These are phyloP conservation scores for Tetrastigma voinierianum DNA, from an alignment of 164 flowering plant genomes.

Conservation along the genomic window DNA sequence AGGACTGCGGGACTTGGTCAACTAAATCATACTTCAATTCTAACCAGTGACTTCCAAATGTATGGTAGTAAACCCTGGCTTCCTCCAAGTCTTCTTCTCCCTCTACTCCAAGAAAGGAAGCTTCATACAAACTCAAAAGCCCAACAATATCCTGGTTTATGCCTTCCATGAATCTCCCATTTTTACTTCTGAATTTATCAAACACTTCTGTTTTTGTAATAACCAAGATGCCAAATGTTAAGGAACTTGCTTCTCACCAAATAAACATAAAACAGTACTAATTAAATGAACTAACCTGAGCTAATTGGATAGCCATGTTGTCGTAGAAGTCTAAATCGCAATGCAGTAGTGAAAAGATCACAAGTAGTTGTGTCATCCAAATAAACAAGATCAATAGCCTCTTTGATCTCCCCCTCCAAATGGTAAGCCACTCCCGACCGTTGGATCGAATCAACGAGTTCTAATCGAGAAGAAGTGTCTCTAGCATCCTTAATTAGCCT, in stretches of 20 bases:
- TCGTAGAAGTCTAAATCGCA: conserved; percentile 1
- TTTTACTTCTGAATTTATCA: conserved; percentile 7
- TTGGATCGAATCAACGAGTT: conserved; percentile 7
- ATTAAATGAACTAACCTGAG: no score
- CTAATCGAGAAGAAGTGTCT: neutral
- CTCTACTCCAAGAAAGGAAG: conserved; percentile 15
- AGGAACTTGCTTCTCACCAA: no score
- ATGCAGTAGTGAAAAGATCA: conserved; percentile 1
- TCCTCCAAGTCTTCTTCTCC: conserved; percentile 24
- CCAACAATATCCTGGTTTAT: conserved; percentile 18
- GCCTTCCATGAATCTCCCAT: conserved; percentile 9
- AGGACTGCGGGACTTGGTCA: conserved; percentile 6
- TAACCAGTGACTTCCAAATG: neutral
- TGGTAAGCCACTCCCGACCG: conserved; percentile 2
- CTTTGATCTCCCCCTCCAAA: conserved; percentile 1
- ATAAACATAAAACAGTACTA: no score
- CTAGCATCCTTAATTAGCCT: neutral
- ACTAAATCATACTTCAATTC: neutral
- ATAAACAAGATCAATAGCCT: neutral
- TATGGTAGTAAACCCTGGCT: conserved; percentile 18
- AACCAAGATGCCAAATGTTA: no score
- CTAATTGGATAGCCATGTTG: neutral
- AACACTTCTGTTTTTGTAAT: conserved; percentile 10
- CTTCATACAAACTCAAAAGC: conserved; percentile 31
- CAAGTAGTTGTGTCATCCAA: neutral